Base-by-base conservation (phyloP, 441 rosid species). In the Isatis lusitanica region DNA sequence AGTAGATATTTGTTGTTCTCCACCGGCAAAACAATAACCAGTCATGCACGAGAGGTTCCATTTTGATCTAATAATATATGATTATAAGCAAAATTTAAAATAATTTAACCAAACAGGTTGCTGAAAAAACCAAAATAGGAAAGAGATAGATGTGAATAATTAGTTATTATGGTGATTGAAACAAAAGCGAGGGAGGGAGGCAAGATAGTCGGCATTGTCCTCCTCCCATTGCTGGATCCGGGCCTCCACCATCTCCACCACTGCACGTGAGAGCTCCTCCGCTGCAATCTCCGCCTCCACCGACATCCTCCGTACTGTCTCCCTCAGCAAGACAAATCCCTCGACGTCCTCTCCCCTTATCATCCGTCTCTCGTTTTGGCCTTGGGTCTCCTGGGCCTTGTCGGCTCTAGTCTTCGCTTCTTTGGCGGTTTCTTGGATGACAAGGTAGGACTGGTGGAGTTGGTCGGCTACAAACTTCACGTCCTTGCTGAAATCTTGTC, bases 141-240 rank as follows among this genome's bases (percentile, higher is more conserved):
- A 26, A 26, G 28, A 26, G 28, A 26, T 26, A 3, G 28, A 26
- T 2, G 3, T 26, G 28, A 50, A 18, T 9, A 50, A 18, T 21
- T 9, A 50, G 11, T 21, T 21, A 51, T 51, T 26, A 66, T 12
- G 58, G 17, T 24, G 60, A 36, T 66, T 48, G 61, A 2, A 66
- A 38, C 59, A 59, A 15, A 30, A 58, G 53, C 28, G 44, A 67
- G 72, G 72, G 28, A 58, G 67, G 46, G 77, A 58, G 43, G 77
- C 66, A 30, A 74, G 35, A 40, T 74, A 74, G 52, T 74, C 67
- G 33, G 66, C 66, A 11, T 74, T 66, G 61, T 74, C 78, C 17
- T 74, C 72, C 55, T 74, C 78, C 78, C 78, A 66, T 59, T 66
- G 73, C 40, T 74, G 61, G 33, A 74, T 35, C 46, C 60, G 46